Base-by-base conservation (phyloP, 2,329 filamentous ascomycete species). In the Chaetomiaceae sp. region DNA sequence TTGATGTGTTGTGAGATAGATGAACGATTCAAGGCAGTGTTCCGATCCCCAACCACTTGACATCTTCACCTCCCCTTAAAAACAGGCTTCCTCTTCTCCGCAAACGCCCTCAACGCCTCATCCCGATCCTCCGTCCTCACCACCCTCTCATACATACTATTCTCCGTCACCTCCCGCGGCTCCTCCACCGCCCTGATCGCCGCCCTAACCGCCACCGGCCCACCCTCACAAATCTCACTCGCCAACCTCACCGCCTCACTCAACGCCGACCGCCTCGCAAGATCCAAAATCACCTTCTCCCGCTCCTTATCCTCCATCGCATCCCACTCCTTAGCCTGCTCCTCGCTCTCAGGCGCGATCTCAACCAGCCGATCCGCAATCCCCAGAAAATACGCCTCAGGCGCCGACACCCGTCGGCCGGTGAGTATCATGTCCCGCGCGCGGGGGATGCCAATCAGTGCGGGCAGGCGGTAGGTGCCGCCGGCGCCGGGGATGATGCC, bases 401-500 rank as follows among this genome's bases (percentile, higher is more conserved):
- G 75, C 0, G 84, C 92, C 8, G 80, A 79, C 12, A 99, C 88
- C 39, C 90, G 79, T n/a, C 94, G 82, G 3, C 94, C 94, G 0
- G 92, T 97, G 8, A 97, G 76, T 47, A 97, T 87, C 64, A 97
- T 74, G 69, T 99, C 92, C 47, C 91, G 80, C n/a, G 94, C 94
- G 51, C 91, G 84, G 23, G 80, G 77, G 22, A 87, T 73, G 5
- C 94, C 94, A 60, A 99, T 86, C 19, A 99, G 72, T 8, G 79
- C 81, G 1, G 91, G 90, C 0, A 99, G 83, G 9, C 94, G 85
- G 70, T 90, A 89, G 1, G 92, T 97, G 56, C 92, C 94, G 39
- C 94, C 94, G 2, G 92, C 94, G 55, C 94, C 94, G 3, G 94
- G 94, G 60, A 99, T 88, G 68, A 99, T 99, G 52, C 88, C 94